Conservation (phyloP, 208 protist genomes). For the Angomonas deanei region DNA sequence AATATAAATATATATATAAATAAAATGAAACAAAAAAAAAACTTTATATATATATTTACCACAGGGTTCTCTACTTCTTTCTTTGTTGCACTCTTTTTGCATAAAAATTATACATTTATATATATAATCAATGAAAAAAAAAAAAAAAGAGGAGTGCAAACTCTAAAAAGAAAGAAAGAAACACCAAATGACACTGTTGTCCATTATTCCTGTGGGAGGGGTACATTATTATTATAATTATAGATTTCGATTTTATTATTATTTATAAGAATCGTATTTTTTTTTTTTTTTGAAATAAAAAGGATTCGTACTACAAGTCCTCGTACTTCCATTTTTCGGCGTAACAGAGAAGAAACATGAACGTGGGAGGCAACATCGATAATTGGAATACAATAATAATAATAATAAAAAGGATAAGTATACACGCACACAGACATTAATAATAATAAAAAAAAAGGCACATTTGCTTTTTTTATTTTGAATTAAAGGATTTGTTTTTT, state of each 20-base stretch:
- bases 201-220: too few species aligned
- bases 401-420: constrained; percentile 1
- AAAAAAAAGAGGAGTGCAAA: too few species aligned
- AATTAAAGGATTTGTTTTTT: not conserved
- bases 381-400: too few species aligned
- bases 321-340: too few species aligned
- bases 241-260: constrained; percentile 4
- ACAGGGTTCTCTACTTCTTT: not conserved
- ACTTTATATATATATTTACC: too few species aligned
- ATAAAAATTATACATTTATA: constrained; percentile 4
- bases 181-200: too few species aligned
- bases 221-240: constrained; percentile 11
- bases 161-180: too few species aligned
- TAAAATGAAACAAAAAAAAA: too few species aligned
- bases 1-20: too few species aligned
- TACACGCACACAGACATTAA: not conserved
- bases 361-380: too few species aligned
- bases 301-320: too few species aligned
- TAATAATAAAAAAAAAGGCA: constrained; percentile 10
- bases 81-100: not conserved
- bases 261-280: constrained; percentile 4
- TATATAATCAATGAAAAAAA: constrained; percentile 15
- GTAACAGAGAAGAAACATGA: too few species aligned
- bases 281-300: not conserved
- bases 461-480: constrained; percentile 1